Evolutionary conservation across 306 rosid species (phyloP).

Genomic region (Phaseolus lunatus): DNA sequence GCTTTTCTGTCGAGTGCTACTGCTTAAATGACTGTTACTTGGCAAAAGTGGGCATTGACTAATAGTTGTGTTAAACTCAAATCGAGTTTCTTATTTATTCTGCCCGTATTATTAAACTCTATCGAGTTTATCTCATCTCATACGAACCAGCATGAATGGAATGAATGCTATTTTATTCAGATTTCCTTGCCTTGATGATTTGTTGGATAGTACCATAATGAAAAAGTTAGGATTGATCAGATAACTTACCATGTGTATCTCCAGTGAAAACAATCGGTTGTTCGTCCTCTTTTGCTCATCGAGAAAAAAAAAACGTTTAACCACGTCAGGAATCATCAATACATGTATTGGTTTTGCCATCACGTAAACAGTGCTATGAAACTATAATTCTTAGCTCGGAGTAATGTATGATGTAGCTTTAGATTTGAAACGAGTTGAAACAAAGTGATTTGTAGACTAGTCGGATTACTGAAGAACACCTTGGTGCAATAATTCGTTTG

Average conservation of each 20-base stretch:
- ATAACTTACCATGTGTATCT: not conserved
- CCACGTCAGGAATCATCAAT: not conserved
- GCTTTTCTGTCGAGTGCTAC: conserved; percentile 46
- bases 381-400: no score
- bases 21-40: conserved; percentile 46
- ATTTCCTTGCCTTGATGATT: not conserved
- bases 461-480: not conserved
- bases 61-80: not conserved
- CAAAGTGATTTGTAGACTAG: not conserved
- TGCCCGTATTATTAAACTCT: conserved; percentile 20
- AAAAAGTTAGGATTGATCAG: not conserved
- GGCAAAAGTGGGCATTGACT: not conserved
- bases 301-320: not conserved
- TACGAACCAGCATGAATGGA: conserved; percentile 21
- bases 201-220: not conserved
- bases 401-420: not conserved
- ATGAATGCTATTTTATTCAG: conserved; percentile 21
- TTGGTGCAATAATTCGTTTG: not conserved
- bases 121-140: not conserved
- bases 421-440: not conserved
- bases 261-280: not conserved
- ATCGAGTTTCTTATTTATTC: conserved; percentile 22
- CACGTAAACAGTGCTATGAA: not conserved
- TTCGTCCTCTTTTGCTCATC: not conserved
- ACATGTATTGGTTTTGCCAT: not conserved